These are phyloP conservation scores for Senecio squalidus DNA, from an alignment of 140 eudicot species.

Conservation along the genomic window DNA sequence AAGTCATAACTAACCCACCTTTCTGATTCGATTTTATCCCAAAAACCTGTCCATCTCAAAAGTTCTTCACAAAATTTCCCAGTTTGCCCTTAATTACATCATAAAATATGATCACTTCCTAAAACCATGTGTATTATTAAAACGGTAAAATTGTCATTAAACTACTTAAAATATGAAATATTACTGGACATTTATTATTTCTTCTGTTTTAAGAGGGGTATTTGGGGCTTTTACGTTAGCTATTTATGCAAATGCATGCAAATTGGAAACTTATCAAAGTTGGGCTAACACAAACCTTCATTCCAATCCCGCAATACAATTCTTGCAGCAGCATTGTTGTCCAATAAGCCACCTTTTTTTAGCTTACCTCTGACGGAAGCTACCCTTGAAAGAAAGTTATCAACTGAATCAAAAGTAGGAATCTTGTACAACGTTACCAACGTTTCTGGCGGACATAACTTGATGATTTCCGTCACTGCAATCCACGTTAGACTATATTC, in stretches of 20 bases:
- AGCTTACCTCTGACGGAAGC: constrained; percentile 91
- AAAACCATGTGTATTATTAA: no score
- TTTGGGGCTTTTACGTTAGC: neutral
- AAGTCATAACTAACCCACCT: neutral
- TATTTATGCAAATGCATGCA: neutral
- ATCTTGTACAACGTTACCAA: constrained; percentile 76
- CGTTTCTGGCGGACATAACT: constrained; percentile 63
- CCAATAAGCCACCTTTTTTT: constrained; percentile 84
- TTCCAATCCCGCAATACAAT: constrained; percentile 92
- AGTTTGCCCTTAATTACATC: no score
- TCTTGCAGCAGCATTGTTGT: constrained; percentile 81
- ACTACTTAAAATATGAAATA: no score
- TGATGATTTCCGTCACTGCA: constrained; percentile 88
- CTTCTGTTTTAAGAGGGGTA: neutral
- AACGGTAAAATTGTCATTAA: no score
- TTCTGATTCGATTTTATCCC: neutral
- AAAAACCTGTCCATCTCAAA: no score
- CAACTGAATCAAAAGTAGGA: constrained; percentile 71
- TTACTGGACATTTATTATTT: no score
- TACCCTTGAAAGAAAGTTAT: constrained; percentile 82
- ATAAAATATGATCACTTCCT: no score
- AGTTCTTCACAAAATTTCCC: no score
- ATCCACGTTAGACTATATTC: constrained; percentile 2
- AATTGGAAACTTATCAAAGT: neutral
- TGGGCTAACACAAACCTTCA: constrained; percentile 48